These are phyloP conservation scores for Tieghemostelium lacteum DNA, from an alignment of 78 protist species.

Conservation along the genomic window DNA sequence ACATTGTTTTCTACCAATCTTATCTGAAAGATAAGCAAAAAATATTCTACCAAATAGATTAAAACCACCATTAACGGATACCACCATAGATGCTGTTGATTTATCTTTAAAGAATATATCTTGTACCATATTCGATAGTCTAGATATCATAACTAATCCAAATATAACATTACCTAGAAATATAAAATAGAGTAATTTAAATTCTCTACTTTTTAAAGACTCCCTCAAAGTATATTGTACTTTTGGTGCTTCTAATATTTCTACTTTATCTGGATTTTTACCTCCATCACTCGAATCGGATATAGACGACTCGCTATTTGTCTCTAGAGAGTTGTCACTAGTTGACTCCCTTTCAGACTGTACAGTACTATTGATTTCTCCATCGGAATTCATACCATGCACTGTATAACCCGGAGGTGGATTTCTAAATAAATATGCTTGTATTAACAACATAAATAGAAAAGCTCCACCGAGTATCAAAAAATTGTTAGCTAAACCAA, in stretches of 20 bases:
- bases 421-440: constrained; percentile 23
- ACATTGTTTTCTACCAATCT: constrained; percentile 42
- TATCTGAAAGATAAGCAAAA: constrained; percentile 39
- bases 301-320: neutral
- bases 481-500: constrained; percentile 43
- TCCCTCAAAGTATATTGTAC: neutral
- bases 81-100: constrained; percentile 42
- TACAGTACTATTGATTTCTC: neutral
- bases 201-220: constrained; percentile 28
- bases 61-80: constrained; percentile 74
- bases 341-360: neutral
- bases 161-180: constrained; percentile 37
- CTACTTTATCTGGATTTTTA: neutral
- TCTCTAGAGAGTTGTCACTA: neutral
- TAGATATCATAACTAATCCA: constrained; percentile 57
- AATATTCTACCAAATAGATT: constrained; percentile 75
- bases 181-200: constrained; percentile 59
- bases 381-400: neutral
- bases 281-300: neutral
- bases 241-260: neutral
- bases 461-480: constrained; percentile 54
- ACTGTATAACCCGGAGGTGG: constrained; percentile 52
- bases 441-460: neutral
- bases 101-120: constrained; percentile 61
- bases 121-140: constrained; percentile 69